Evolutionary conservation across 2,329 filamentous ascomycete genomes (phyloP), one percentile per base, ranked within the genome.

Genomic region (Colletotrichum euphorbiae): DNA sequence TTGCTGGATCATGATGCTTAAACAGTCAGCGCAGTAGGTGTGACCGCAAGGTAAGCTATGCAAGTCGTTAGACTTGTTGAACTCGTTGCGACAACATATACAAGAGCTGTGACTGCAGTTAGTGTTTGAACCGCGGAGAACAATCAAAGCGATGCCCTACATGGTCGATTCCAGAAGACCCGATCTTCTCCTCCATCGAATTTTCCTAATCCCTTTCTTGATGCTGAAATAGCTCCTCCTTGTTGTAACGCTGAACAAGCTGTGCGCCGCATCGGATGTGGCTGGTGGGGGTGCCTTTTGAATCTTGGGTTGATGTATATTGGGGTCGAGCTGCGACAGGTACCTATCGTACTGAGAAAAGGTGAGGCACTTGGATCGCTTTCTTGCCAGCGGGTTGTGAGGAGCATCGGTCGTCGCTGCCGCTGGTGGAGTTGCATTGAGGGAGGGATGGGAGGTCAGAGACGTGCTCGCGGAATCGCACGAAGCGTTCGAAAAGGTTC

Each of bases 31-130:
- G 77, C 88, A 90, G 72, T 88, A 89, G 24, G 80, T 84, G 73
- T 90, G 88, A 17, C 84, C 83, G 70, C 88, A 90, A 3, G 84
- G 82, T 4, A 90, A 78, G 54, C 79, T 84, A 67, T 85, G 82
- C 31, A 88, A 74, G 4, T 77, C 72, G 36, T 77, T 76, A 38
- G 79, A 78, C 55, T 77, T 79, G 70, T 79, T 79, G 70, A 87
- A 83, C 55, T 87, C 83, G 55, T 86, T 83, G 67, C 83, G 84
- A 72, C 88, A 90, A 71, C 83, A 86, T 52, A 84, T 82, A 71
- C 88, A 90, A 17, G 83, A 84, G 68, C 87, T 89, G 72, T 15
- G 46, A 36, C 6, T 69, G 24, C 17, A 50, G 62, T 68, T 31
- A 70, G 62, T 28, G 13, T 2, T 11, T 28, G 9, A n/a, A 15